Conservation (phyloP, 2,329 filamentous ascomycete genomes). For the Chrysoporthe deuterocubensis region DNA sequence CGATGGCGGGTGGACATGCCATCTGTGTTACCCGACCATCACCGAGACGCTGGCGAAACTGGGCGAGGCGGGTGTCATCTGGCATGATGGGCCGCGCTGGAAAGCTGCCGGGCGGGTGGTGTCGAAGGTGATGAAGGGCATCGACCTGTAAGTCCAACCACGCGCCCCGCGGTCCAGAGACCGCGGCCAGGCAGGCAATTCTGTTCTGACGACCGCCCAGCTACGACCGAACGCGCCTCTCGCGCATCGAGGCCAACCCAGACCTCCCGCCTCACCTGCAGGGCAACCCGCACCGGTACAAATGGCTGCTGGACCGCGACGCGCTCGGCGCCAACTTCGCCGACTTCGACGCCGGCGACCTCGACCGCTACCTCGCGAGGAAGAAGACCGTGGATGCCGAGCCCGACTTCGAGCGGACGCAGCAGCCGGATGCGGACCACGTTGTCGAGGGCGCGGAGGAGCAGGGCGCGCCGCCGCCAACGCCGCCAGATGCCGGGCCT, state of each 20-base stretch:
- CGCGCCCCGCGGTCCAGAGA: background rate
- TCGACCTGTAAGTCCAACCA: conserved; percentile 45
- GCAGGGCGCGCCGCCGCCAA: background rate
- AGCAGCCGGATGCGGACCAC: conserved; percentile 7
- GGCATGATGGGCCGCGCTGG: conserved; percentile 48
- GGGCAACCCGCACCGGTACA: conserved; percentile 38
- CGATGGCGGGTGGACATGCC: conserved; percentile 52
- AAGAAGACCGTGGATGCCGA: conserved; percentile 26
- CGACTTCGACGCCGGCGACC: conserved; percentile 33
- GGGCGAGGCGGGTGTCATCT: conserved; percentile 48
- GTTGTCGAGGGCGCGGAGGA: conserved; percentile 14
- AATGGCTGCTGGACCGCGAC: conserved; percentile 45
- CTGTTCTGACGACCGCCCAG: conserved; percentile 18
- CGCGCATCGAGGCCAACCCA: conserved; percentile 42
- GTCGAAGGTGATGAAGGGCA: conserved; percentile 45
- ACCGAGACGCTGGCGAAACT: conserved; percentile 40
- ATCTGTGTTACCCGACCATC: conserved; percentile 47
- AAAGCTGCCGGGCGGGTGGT: conserved; percentile 45
- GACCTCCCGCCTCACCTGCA: conserved; percentile 49
- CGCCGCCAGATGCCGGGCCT: background rate
- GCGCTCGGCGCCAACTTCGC: conserved; percentile 43
- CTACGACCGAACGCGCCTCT: conserved; percentile 30
- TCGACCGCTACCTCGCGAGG: conserved; percentile 19
- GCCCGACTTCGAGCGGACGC: conserved; percentile 20
- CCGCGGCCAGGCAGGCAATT: conserved; percentile 15